Evolutionary conservation across 768 basidiomycete genomes (phyloP).

Genomic region (Tulasnella sp.): DNA sequence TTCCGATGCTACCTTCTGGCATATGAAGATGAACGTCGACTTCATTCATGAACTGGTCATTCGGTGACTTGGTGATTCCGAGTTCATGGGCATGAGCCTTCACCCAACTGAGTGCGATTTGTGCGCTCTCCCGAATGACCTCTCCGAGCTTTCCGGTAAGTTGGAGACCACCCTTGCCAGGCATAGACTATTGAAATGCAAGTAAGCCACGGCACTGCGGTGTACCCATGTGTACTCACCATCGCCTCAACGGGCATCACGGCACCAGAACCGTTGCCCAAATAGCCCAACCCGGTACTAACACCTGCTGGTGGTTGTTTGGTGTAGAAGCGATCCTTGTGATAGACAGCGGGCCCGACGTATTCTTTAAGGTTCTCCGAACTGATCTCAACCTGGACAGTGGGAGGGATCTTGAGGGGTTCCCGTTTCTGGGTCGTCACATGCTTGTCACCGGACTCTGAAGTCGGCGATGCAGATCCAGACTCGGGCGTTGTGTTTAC

Average conservation of each 20-base stretch:
- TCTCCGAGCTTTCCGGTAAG: slow-evolving; percentile 97
- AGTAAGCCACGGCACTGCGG: slow-evolving; percentile 26
- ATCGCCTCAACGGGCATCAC: slow-evolving; percentile 97
- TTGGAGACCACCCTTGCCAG: slow-evolving; percentile 88
- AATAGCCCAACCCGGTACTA: slow-evolving; percentile 89
- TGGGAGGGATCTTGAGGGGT: slow-evolving; percentile 74
- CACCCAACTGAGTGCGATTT: slow-evolving; percentile 91
- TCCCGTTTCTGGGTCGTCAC: slow-evolving; percentile 75
- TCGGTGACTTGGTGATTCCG: slow-evolving; percentile 69
- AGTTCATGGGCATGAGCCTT: slow-evolving; percentile 85
- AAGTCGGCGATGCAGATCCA: slow-evolving; percentile 38
- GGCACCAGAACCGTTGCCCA: slow-evolving; percentile 93
- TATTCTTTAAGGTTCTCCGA: slow-evolving; percentile 91
- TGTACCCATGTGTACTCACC: slow-evolving; percentile 47
- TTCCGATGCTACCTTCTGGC: slow-evolving; percentile 90
- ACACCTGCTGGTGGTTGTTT: slow-evolving; percentile 83
- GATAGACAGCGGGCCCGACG: slow-evolving; percentile 92
- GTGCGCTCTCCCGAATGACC: slow-evolving; percentile 93
- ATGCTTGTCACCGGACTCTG: slow-evolving; percentile 42
- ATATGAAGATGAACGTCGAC: slow-evolving; percentile 93
- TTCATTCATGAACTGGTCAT: slow-evolving; percentile 78
- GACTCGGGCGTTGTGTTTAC: slow-evolving; percentile 47
- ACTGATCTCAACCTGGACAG: slow-evolving; percentile 75
- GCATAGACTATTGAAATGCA: slow-evolving; percentile 69
- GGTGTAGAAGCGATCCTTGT: slow-evolving; percentile 88